Conservation (phyloP, 2,329 filamentous ascomycete genomes). For the Aspergillus ochraceoroseus region DNA sequence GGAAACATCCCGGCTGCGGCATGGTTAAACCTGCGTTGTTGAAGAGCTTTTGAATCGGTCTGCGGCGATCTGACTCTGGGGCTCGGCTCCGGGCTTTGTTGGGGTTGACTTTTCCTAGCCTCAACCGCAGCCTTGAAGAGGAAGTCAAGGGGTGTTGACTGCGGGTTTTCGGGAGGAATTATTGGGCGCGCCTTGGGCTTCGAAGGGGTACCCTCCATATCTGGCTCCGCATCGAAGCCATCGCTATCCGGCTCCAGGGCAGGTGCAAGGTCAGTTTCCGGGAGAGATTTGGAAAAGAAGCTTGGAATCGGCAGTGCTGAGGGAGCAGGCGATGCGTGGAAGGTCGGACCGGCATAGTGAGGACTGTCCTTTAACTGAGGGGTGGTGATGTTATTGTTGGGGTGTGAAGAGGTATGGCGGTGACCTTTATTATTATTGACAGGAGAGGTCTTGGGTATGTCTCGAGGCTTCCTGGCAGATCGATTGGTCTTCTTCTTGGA, state of each 20-base stretch:
- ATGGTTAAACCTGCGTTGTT: slow-evolving; percentile 44
- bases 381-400: slow-evolving; percentile 37
- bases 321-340: slow-evolving; percentile 89
- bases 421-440: slow-evolving; percentile 27
- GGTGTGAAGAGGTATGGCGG: slow-evolving; percentile 34
- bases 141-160: slow-evolving; percentile 76
- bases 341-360: slow-evolving; percentile 82
- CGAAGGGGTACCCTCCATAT: slow-evolving; percentile 41
- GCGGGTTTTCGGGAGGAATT: slow-evolving; percentile 39
- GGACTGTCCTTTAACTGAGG: slow-evolving; percentile 38
- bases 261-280: slow-evolving; percentile 51
- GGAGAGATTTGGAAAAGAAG: slow-evolving; percentile 72
- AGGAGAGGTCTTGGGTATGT: slow-evolving; percentile 26
- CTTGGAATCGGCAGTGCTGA: slow-evolving; percentile 86
- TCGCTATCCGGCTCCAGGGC: slow-evolving; percentile 40
- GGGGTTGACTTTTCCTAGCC: slow-evolving; percentile 51
- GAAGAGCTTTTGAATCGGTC: slow-evolving; percentile 36
- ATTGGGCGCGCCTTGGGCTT: slow-evolving; percentile 42
- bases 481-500: slow-evolving; percentile 37
- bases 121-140: slow-evolving; percentile 84
- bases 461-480: slow-evolving; percentile 36
- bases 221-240: slow-evolving; percentile 33
- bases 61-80: slow-evolving; percentile 51
- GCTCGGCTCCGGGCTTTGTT: slow-evolving; percentile 41
- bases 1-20: slow-evolving; percentile 57